A percentile compares a stretch with the other conserved stretches of the same genome.
These are phyloP conservation scores for Jackrogersella minutella DNA, from an alignment of 495 filamentous ascomycete genomes.

Conservation along the genomic window DNA sequence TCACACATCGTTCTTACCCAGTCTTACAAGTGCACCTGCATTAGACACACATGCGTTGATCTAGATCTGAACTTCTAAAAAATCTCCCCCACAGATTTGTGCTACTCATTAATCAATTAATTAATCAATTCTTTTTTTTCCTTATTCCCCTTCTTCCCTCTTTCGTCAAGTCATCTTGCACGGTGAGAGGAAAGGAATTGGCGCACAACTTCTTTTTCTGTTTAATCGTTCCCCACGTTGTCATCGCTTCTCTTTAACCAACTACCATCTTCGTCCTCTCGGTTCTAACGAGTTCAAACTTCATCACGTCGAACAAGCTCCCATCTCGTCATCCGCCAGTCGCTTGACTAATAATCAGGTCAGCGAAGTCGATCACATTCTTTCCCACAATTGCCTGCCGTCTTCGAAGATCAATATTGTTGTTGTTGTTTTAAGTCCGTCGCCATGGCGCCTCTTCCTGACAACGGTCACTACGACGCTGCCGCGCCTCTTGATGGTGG, in stretches of 20 bases:
- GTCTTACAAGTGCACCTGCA: neutral
- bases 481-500: constrained; percentile 43
- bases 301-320: constrained; percentile 29
- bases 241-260: constrained; percentile 5
- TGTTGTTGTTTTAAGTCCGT: neutral
- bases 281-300: neutral
- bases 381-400: neutral
- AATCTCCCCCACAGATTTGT: too few species aligned
- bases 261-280: constrained; percentile 2
- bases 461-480: constrained; percentile 34
- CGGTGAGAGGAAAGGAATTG: neutral
- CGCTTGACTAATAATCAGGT: constrained; percentile 37
- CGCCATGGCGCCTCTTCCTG: constrained; percentile 38
- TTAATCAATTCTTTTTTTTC: neutral
- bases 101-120: too few species aligned
- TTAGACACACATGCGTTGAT: neutral
- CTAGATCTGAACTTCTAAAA: too few species aligned
- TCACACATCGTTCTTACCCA: neutral
- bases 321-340: constrained; percentile 9
- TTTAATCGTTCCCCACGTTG: neutral
- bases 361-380: constrained; percentile 28
- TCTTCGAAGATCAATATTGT: too few species aligned
- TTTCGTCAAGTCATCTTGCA: neutral
- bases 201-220: constrained; percentile 6
- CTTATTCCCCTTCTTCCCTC: neutral